Conservation (phyloP, 164 flowering plant species). For the Hamamelis virginiana region DNA sequence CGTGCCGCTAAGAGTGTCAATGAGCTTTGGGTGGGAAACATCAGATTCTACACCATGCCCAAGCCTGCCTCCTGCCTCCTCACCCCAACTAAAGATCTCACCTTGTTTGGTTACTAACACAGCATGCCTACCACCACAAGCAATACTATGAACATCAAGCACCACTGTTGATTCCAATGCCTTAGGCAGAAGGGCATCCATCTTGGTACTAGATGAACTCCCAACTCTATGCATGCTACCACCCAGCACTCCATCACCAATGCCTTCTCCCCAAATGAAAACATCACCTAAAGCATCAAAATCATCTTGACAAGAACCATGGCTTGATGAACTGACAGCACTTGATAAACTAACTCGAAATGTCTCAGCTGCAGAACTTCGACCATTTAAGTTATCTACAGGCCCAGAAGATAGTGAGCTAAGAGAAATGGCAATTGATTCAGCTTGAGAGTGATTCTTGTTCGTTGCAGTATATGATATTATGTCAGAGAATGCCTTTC, state of each 20-base stretch:
- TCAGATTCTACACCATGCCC: constrained; percentile 86
- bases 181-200: constrained; percentile 73
- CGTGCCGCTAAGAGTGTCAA: constrained; percentile 64
- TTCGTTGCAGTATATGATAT: constrained; percentile 52
- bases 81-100: constrained; percentile 93
- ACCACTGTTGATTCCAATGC: constrained; percentile 70
- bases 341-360: constrained; percentile 86
- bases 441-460: constrained; percentile 37
- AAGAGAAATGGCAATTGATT: constrained; percentile 32
- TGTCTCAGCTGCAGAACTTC: constrained; percentile 60
- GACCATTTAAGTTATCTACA: constrained; percentile 49
- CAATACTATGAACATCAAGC: constrained; percentile 73
- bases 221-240: constrained; percentile 54
- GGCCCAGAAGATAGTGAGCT: constrained; percentile 33
- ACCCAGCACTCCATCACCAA: constrained; percentile 65
- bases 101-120: constrained; percentile 81
- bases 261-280: constrained; percentile 87
- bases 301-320: constrained; percentile 73
- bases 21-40: constrained; percentile 67
- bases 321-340: constrained; percentile 91
- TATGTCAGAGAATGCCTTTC: constrained; percentile 77
- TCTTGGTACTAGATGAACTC: constrained; percentile 32
- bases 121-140: constrained; percentile 87
- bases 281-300: constrained; percentile 85
- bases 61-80: constrained; percentile 87